phyloP scores from a whole-genome alignment of 2,329 filamentous ascomycete species.

The Aspergillus sp. region DNA sequence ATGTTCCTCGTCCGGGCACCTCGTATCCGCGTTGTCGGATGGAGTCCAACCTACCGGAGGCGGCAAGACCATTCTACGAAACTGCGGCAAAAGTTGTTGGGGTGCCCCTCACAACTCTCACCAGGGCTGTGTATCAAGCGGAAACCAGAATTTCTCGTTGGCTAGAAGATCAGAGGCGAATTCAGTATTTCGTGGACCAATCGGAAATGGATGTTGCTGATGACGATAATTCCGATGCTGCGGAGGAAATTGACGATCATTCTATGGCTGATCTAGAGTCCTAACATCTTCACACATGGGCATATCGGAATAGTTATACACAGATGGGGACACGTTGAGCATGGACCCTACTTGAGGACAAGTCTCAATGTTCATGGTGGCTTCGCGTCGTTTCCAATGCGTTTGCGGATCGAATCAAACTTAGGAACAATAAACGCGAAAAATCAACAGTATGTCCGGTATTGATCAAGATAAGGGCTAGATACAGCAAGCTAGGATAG shows the following conservation, averaged over 20 bases:
- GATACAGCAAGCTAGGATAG: too few species aligned
- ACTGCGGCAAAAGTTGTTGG: conserved; percentile 52
- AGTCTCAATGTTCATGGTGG: too few species aligned
- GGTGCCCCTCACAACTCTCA: conserved; percentile 50
- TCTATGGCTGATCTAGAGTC: conserved; percentile 1
- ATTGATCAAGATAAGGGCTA: too few species aligned
- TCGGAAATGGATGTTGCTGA: conserved; percentile 15
- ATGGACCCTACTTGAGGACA: not conserved
- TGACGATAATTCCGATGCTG: conserved; percentile 18
- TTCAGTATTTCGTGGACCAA: conserved; percentile 25
- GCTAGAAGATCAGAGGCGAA: conserved; percentile 35
- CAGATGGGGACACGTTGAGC: not conserved
- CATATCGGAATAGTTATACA: not conserved
- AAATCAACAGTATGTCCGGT: too few species aligned
- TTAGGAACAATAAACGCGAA: too few species aligned
- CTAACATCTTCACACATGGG: not conserved
- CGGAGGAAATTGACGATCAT: conserved; percentile 2
- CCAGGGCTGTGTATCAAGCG: conserved; percentile 50
- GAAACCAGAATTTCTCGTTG: conserved; percentile 48
- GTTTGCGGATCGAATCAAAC: too few species aligned
- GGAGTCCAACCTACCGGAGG: conserved; percentile 47
- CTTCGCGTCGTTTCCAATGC: too few species aligned
- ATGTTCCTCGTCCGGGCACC: conserved; percentile 49
- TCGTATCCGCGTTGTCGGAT: conserved; percentile 51
- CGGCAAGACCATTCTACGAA: conserved; percentile 51